Evolutionary conservation across 2,329 filamentous ascomycete genomes (phyloP).

Genomic region (Fusarium sp.): DNA sequence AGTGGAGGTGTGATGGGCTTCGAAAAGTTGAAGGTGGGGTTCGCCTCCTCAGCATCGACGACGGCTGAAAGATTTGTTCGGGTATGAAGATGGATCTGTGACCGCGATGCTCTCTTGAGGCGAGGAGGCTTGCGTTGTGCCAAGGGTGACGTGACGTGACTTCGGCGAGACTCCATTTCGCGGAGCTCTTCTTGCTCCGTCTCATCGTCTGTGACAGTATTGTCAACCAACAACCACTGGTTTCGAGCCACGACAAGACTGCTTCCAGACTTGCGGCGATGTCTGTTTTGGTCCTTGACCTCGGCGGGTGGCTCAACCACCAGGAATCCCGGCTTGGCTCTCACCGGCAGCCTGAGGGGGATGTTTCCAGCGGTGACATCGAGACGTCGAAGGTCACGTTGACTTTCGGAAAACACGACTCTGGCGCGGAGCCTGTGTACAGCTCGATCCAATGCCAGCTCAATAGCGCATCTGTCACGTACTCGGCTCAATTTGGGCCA

Average conservation of each 20-base stretch:
- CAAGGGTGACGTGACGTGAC: constrained; percentile 38
- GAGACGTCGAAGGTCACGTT: constrained; percentile 65
- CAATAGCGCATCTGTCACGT: constrained; percentile 86
- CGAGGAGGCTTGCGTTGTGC: constrained; percentile 53
- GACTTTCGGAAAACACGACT: constrained; percentile 74
- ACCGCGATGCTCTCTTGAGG: constrained; percentile 54
- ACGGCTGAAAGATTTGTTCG: constrained; percentile 31
- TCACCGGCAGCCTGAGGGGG: constrained; percentile 33
- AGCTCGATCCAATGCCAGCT: constrained; percentile 81
- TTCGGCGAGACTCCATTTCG: constrained; percentile 52
- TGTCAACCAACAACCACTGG: constrained; percentile 50
- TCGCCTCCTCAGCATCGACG: constrained; percentile 26
- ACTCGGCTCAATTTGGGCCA: constrained; percentile 92
- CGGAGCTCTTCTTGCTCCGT: constrained; percentile 56
- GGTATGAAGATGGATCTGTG: constrained; percentile 48
- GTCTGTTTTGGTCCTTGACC: constrained; percentile 48
- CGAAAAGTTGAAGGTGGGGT: constrained; percentile 50
- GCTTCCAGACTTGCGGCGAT: constrained; percentile 61
- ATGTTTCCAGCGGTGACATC: constrained; percentile 45
- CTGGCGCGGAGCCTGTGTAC: constrained; percentile 73
- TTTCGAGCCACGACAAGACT: constrained; percentile 55
- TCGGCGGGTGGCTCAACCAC: constrained; percentile 36
- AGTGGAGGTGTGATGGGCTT: constrained; percentile 45
- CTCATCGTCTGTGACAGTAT: constrained; percentile 55
- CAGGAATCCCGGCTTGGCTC: constrained; percentile 22